Evolutionary conservation across 2,329 filamentous ascomycete genomes (phyloP).

Genomic region (Aspergillus glaucus): DNA sequence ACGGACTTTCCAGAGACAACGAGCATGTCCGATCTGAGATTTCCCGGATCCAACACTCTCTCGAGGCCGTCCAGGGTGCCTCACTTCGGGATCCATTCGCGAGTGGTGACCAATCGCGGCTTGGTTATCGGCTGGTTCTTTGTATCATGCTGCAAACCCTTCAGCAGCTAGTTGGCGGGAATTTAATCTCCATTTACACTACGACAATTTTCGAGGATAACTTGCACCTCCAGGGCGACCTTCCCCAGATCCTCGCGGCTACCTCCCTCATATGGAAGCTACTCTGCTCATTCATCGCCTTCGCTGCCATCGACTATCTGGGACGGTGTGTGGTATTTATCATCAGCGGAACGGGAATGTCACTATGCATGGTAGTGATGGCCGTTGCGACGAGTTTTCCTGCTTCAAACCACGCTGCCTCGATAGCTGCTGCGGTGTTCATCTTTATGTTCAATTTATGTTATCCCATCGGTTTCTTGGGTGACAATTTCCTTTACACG

Average conservation of each 20-base stretch:
- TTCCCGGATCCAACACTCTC: conserved; percentile 44
- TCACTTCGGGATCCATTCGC: conserved; percentile 52
- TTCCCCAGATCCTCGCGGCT: conserved; percentile 43
- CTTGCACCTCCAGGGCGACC: conserved; percentile 26
- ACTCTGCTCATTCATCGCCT: conserved; percentile 41
- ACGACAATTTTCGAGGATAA: conserved; percentile 33
- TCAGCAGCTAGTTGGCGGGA: conserved; percentile 38
- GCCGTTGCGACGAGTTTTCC: conserved; percentile 5
- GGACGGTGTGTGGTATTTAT: conserved; percentile 63
- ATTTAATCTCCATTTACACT: conserved; percentile 37
- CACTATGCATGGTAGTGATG: conserved; percentile 52
- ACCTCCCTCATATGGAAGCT: conserved; percentile 48
- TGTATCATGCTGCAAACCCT: conserved; percentile 52
- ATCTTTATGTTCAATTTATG: neutral
- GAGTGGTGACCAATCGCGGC: conserved; percentile 40
- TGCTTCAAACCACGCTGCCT: neutral
- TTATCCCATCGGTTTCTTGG: neutral
- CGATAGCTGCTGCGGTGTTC: neutral
- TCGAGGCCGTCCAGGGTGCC: conserved; percentile 37
- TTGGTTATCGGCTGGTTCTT: conserved; percentile 46
- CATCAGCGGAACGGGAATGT: conserved; percentile 58
- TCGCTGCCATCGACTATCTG: conserved; percentile 44
- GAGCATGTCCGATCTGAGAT: conserved; percentile 39
- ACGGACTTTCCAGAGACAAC: conserved; percentile 41
- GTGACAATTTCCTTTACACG: neutral